phyloP scores from a whole-genome alignment of 2,329 filamentous ascomycete genomes.

The Colletotrichum sp. region DNA sequence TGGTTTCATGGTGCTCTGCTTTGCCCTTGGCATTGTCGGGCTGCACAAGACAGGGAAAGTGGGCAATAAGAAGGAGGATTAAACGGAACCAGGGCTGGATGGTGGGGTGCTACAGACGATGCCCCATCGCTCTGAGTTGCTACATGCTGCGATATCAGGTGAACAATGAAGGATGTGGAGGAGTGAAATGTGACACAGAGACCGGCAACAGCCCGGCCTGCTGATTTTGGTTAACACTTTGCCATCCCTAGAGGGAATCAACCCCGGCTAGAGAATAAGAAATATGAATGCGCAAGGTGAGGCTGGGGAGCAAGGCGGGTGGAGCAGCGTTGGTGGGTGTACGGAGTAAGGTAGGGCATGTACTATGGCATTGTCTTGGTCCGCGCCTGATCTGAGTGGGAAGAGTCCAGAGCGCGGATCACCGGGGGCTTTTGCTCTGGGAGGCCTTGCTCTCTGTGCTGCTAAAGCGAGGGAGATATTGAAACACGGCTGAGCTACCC shows the following conservation, averaged over 20 bases:
- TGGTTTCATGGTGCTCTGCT: neutral
- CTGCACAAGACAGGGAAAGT: neutral
- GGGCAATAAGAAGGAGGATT: neutral
- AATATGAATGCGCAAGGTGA: neutral
- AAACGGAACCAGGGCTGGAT: neutral
- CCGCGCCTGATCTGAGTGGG: neutral
- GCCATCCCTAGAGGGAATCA: neutral
- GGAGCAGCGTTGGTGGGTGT: neutral
- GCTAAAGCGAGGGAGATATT: neutral
- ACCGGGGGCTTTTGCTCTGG: neutral
- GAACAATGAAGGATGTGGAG: neutral
- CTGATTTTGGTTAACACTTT: neutral
- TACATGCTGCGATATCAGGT: neutral
- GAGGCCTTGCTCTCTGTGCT: neutral
- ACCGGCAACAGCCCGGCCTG: neutral
- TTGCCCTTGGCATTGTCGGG: neutral
- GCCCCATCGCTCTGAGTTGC: neutral
- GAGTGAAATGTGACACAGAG: neutral
- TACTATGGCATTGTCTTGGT: neutral
- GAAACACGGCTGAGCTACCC: constrained; percentile 18
- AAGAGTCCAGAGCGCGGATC: neutral
- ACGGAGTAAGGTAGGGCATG: neutral
- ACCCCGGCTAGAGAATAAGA: neutral
- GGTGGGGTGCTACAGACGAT: neutral
- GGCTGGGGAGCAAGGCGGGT: neutral